phyloP scores from a whole-genome alignment of 768 basidiomycete species.

The Hygrocybe punicea region DNA sequence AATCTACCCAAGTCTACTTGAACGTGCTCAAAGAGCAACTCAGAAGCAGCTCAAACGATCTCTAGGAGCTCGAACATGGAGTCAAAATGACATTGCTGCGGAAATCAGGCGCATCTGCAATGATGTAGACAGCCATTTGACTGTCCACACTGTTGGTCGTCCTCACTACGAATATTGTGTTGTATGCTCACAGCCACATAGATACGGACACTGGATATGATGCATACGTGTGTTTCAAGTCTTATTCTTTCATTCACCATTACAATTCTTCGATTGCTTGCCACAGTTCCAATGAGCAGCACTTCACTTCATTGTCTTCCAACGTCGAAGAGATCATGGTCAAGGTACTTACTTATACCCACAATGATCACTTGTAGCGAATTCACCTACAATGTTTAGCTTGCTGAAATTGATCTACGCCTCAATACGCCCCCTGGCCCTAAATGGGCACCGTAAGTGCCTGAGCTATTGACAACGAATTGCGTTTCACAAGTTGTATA shows the following conservation, averaged over 20 bases:
- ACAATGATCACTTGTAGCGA: neutral
- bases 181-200: neutral
- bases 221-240: neutral
- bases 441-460: neutral
- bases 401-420: neutral
- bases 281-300: neutral
- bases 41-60: constrained; percentile 4
- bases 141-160: neutral
- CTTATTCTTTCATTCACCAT: too few relatives aligned
- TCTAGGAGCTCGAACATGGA: neutral
- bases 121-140: neutral
- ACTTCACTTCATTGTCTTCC: neutral
- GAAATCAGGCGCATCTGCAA: neutral
- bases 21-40: neutral
- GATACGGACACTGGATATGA: neutral
- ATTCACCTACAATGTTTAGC: neutral
- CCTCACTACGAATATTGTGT: neutral
- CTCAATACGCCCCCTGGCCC: neutral
- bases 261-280: neutral
- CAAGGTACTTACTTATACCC: neutral
- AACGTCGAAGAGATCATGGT: constrained; percentile 3
- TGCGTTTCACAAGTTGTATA: neutral
- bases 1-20: neutral
- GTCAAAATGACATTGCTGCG: neutral
- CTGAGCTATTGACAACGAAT: neutral